These are phyloP conservation scores for Dorcoceras hygrometricum DNA, from an alignment of 257 asterid genomes.

Conservation along the genomic window DNA sequence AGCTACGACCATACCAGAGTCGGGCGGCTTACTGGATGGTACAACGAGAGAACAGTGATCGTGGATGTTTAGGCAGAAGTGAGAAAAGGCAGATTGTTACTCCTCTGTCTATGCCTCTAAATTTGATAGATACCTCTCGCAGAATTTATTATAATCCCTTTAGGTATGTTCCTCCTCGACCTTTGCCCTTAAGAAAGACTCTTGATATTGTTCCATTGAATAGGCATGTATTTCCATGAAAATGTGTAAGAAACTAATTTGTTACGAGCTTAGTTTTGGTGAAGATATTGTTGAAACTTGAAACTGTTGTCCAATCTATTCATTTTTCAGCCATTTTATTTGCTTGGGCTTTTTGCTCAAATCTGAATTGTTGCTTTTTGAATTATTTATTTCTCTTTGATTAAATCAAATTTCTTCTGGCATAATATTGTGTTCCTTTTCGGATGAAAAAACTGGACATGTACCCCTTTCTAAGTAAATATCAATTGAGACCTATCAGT, in stretches of 20 bases:
- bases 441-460: not conserved
- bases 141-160: constrained; percentile 84
- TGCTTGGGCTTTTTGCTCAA: not conserved
- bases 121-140: constrained; percentile 58
- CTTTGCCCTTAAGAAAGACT: constrained; percentile 15
- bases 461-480: not conserved
- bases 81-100: constrained; percentile 46
- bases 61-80: constrained; percentile 36
- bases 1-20: constrained; percentile 92
- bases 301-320: not conserved
- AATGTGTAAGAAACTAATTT: not conserved
- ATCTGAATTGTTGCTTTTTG: not conserved
- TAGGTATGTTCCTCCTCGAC: constrained; percentile 51
- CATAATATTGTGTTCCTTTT: not conserved
- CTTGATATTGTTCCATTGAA: constrained; percentile 6
- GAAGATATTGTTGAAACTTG: not conserved
- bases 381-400: not conserved
- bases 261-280: not conserved
- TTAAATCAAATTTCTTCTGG: not conserved
- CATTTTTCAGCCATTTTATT: constrained; percentile 6
- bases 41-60: constrained; percentile 70
- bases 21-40: constrained; percentile 99
- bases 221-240: not conserved
- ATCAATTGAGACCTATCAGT: no score
- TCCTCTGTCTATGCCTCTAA: constrained; percentile 81